A percentile compares a stretch with the other conserved stretches of the same genome.
Conservation (phyloP, 306 rosid species). For the Cucumis sativus region DNA sequence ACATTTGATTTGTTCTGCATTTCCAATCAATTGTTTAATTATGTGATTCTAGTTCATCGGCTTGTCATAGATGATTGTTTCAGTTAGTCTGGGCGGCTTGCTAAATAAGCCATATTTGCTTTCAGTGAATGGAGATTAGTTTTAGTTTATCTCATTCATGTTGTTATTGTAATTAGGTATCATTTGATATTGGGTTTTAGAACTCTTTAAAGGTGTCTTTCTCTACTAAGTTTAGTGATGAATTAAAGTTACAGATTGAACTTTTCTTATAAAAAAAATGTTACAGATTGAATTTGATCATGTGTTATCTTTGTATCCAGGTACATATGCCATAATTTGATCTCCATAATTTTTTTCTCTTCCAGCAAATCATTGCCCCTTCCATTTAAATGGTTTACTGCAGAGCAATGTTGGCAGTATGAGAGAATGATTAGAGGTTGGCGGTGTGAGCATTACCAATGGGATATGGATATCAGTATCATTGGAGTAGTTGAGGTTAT, state of each 20-base stretch:
- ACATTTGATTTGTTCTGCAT: not conserved
- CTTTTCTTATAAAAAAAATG: too few relatives aligned
- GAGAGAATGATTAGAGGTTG: conserved; percentile 98
- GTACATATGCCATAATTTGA: conserved; percentile 24
- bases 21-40: not conserved
- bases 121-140: not conserved
- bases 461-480: conserved; percentile 74
- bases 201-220: too few relatives aligned
- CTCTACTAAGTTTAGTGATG: too few relatives aligned
- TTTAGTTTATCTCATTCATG: not conserved
- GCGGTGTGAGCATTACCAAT: conserved; percentile 90
- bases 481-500: conserved; percentile 81
- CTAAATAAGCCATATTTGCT: not conserved
- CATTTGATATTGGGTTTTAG: not conserved
- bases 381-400: conserved; percentile 89
- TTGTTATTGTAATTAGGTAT: not conserved
- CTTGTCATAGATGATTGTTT: not conserved
- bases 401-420: conserved; percentile 94
- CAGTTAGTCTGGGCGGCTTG: not conserved
- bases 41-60: not conserved
- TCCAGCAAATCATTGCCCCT: conserved; percentile 76
- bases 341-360: conserved; percentile 23
- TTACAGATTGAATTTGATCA: too few relatives aligned
- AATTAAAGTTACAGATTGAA: too few relatives aligned
- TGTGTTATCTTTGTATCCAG: conserved; percentile 21